Conservation (phyloP, 1,284 basidiomycete species). For the Boletus sp. region DNA sequence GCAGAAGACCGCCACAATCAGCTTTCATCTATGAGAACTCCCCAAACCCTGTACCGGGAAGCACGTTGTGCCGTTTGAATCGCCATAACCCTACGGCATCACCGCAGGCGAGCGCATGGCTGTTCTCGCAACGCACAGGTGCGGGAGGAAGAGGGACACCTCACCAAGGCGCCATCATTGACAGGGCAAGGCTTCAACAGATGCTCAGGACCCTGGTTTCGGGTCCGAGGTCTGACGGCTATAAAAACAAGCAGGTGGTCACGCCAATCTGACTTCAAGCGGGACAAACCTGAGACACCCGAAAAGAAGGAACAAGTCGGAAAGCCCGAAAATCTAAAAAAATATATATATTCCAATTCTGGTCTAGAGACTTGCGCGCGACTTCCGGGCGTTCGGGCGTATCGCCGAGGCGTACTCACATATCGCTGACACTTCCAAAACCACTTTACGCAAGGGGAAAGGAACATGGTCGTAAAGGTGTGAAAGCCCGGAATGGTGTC, state of each 20-base stretch:
- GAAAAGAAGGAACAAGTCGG: not conserved
- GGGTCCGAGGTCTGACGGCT: constrained; percentile 10
- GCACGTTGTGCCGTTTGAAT: constrained; percentile 5
- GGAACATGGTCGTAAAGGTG: constrained; percentile 1
- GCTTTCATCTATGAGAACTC: constrained; percentile 11
- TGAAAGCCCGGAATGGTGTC: not conserved
- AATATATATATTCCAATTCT: constrained; percentile 10
- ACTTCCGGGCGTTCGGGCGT: not conserved
- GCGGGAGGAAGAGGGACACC: not conserved
- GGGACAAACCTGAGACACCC: constrained; percentile 7
- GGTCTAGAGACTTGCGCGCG: not conserved
- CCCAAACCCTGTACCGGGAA: constrained; percentile 6
- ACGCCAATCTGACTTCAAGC: constrained; percentile 1
- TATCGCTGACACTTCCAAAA: not conserved
- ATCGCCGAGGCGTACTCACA: constrained; percentile 19
- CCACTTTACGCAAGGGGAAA: constrained; percentile 11
- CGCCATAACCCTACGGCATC: constrained; percentile 3
- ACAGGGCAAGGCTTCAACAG: not conserved
- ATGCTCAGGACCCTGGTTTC: constrained; percentile 1
- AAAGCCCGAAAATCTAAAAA: constrained; percentile 2
- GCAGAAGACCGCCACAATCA: constrained; percentile 10
- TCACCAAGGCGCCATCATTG: not conserved
- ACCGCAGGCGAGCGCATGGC: constrained; percentile 4
- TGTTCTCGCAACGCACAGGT: not conserved
- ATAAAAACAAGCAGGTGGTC: not conserved